phyloP scores from a whole-genome alignment of 2,329 filamentous ascomycete species.

The Fusarium robinianum region DNA sequence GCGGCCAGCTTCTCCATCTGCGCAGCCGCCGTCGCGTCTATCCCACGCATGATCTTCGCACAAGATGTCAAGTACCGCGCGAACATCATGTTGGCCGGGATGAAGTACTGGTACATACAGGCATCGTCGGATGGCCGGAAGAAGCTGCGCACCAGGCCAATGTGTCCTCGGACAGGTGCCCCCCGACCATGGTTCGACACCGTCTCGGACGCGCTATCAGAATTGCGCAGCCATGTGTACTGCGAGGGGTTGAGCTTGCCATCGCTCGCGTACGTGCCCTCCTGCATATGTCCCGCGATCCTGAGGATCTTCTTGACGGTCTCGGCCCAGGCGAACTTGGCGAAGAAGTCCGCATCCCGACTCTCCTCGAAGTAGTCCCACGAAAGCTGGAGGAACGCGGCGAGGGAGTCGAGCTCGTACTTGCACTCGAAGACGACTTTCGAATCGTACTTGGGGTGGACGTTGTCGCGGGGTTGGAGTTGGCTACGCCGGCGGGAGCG shows the following conservation, averaged over 20 bases:
- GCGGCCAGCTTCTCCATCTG: slow-evolving; percentile 62
- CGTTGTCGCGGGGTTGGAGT: slow-evolving; percentile 53
- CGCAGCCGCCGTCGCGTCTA: slow-evolving; percentile 56
- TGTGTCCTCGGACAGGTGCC: slow-evolving; percentile 77
- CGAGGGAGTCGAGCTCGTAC: slow-evolving; percentile 90
- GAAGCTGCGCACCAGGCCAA: slow-evolving; percentile 81
- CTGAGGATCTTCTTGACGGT: slow-evolving; percentile 72
- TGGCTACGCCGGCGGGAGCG: too few relatives aligned
- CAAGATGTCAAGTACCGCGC: slow-evolving; percentile 61
- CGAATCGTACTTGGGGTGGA: slow-evolving; percentile 68
- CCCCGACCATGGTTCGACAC: slow-evolving; percentile 76
- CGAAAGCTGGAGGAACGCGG: slow-evolving; percentile 80
- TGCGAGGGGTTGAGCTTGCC: slow-evolving; percentile 59
- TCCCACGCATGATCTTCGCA: slow-evolving; percentile 49
- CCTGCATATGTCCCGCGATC: slow-evolving; percentile 71
- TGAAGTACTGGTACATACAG: slow-evolving; percentile 82
- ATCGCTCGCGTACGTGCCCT: slow-evolving; percentile 71
- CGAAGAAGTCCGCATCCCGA: slow-evolving; percentile 72
- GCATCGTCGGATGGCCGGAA: slow-evolving; percentile 92
- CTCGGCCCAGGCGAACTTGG: slow-evolving; percentile 71
- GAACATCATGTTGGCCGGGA: slow-evolving; percentile 90
- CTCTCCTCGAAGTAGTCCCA: slow-evolving; percentile 80
- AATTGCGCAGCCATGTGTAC: slow-evolving; percentile 79
- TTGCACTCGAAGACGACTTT: slow-evolving; percentile 90
- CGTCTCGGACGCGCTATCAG: slow-evolving; percentile 78